A percentile compares a stretch with the other conserved stretches of the same genome.
phyloP scores from a whole-genome alignment of 2,329 filamentous ascomycete species.

The Diaporthe amygdali region DNA sequence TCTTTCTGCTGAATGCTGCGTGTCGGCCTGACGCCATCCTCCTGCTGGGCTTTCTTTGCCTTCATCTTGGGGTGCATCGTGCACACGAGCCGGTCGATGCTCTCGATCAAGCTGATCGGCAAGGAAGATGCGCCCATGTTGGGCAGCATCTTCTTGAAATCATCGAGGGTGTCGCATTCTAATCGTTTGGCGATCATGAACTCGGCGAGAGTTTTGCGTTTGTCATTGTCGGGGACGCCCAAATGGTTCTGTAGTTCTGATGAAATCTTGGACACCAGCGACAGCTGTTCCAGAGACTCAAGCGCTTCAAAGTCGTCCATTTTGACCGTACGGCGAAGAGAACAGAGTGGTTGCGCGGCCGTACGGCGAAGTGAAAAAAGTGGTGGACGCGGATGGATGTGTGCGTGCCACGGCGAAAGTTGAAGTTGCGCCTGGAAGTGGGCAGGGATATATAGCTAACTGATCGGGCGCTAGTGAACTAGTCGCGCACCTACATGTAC shows the following conservation, averaged over 20 bases:
- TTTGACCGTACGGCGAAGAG: conserved; percentile 15
- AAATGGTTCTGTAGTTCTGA: conserved; percentile 95
- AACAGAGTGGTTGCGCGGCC: too few species aligned
- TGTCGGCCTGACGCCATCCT: conserved; percentile 45
- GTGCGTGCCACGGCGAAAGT: neutral
- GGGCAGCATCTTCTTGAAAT: conserved; percentile 79
- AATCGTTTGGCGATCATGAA: conserved; percentile 92
- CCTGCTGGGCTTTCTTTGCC: conserved; percentile 48
- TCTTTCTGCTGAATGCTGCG: conserved; percentile 72
- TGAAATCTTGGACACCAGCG: conserved; percentile 92
- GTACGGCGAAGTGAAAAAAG: too few species aligned
- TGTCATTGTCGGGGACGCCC: conserved; percentile 73
- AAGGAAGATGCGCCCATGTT: conserved; percentile 81
- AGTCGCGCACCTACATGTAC: too few species aligned
- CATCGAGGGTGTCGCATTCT: conserved; percentile 70
- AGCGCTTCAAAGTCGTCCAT: conserved; percentile 94
- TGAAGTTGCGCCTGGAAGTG: neutral
- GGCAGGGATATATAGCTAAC: neutral
- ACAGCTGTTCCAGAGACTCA: conserved; percentile 88
- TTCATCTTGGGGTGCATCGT: conserved; percentile 94
- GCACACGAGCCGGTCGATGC: conserved; percentile 84
- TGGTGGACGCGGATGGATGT: neutral
- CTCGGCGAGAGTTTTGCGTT: conserved; percentile 83
- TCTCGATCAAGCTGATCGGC: conserved; percentile 85
- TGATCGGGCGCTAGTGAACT: neutral